Percentiles rank a stretch among this genome's conserved stretches.
phyloP scores from a whole-genome alignment of 371 early-diverging fungal genomes.

The Mortierella sp. region DNA sequence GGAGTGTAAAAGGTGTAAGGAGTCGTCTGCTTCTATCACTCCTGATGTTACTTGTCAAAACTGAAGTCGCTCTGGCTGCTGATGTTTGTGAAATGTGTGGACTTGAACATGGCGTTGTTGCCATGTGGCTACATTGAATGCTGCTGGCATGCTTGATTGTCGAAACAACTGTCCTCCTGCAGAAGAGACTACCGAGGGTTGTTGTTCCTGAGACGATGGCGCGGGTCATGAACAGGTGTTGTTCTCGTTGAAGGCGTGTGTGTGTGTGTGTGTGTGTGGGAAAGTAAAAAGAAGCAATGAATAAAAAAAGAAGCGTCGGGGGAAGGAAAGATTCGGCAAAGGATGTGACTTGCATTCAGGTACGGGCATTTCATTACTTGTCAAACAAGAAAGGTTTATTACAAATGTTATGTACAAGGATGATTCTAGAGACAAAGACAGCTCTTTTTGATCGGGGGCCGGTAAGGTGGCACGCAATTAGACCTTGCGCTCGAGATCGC shows the following conservation, averaged over 20 bases:
- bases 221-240: background rate
- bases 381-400: no score
- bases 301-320: background rate
- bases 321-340: no score
- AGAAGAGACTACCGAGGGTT: background rate
- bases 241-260: background rate
- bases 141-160: background rate
- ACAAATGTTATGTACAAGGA: no score
- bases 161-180: background rate
- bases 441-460: no score
- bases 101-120: background rate
- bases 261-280: background rate
- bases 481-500: conserved; percentile 42
- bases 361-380: no score
- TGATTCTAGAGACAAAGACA: no score
- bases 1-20: background rate
- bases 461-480: background rate
- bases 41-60: background rate
- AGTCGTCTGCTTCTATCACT: no score
- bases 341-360: background rate
- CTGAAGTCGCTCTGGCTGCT: background rate
- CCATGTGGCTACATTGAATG: background rate
- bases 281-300: background rate
- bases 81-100: background rate
- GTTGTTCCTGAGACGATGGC: background rate